phyloP scores from a whole-genome alignment of 192 early-diverging fungal species.

The Dispira parvispora region DNA sequence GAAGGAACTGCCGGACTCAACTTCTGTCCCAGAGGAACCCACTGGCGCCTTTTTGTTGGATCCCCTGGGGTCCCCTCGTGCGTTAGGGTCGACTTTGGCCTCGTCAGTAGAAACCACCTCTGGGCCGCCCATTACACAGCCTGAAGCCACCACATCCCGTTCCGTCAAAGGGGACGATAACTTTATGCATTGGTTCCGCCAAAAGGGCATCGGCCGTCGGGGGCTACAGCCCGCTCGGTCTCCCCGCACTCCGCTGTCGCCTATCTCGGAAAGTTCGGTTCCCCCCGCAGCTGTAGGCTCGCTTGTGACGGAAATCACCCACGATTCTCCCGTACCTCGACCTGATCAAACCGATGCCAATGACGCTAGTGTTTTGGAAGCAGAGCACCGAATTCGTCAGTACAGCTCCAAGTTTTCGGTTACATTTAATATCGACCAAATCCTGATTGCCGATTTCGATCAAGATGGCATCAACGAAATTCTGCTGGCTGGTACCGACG shows the following conservation, averaged over 20 bases:
- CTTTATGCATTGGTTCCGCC: background rate
- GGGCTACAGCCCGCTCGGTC: constrained; percentile 1
- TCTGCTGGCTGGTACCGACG: constrained; percentile 30
- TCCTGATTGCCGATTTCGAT: constrained; percentile 27
- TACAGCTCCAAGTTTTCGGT: constrained; percentile 20
- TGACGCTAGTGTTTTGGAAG: background rate
- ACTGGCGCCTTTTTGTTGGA: too few relatives aligned
- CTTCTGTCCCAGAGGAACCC: too few relatives aligned
- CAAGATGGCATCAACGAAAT: constrained; percentile 31
- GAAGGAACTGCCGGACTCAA: too few relatives aligned
- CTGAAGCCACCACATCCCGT: background rate
- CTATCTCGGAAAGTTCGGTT: background rate
- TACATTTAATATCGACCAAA: constrained; percentile 29
- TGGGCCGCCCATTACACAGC: background rate
- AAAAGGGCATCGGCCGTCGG: background rate
- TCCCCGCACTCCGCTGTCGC: constrained; percentile 7
- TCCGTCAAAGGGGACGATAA: background rate
- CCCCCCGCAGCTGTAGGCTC: background rate
- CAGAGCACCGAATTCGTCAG: constrained; percentile 1
- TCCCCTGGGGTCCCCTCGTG: too few relatives aligned
- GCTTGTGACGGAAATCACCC: too few relatives aligned
- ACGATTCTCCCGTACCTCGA: too few relatives aligned
- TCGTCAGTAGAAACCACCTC: too few relatives aligned
- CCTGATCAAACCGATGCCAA: too few relatives aligned
- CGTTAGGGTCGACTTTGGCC: too few relatives aligned